These are phyloP conservation scores for Clausena lansium DNA, from an alignment of 345 rosid species.

Conservation along the genomic window DNA sequence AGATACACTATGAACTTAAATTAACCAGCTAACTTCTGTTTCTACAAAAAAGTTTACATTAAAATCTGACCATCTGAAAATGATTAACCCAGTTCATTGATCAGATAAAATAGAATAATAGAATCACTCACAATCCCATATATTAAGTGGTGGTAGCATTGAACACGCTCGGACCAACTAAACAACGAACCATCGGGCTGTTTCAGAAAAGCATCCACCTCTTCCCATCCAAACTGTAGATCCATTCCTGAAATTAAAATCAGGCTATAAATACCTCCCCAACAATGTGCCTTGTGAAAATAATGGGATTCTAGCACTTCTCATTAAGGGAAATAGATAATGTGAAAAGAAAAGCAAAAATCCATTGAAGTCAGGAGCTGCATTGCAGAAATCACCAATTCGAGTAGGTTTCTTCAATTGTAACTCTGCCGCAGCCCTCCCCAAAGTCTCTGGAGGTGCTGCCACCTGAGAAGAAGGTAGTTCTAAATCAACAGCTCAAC, in stretches of 20 bases:
- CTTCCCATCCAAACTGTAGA: conserved; percentile 85
- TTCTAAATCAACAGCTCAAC: conserved; percentile 18
- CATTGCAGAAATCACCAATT: conserved; percentile 45
- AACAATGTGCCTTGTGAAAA: neutral
- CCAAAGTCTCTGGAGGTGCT: conserved; percentile 62
- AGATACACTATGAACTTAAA: neutral
- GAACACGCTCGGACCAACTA: conserved; percentile 90
- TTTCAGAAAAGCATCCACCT: conserved; percentile 63
- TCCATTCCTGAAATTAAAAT: conserved; percentile 68
- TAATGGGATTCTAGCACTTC: neutral
- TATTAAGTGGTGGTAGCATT: conserved; percentile 64
- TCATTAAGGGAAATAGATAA: neutral
- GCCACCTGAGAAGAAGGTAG: conserved; percentile 56
- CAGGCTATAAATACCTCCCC: neutral
- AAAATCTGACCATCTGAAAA: neutral
- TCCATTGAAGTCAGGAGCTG: neutral
- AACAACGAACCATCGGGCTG: conserved; percentile 86
- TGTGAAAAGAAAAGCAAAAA: neutral
- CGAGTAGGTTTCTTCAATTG: conserved; percentile 76
- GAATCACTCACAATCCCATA: conserved; percentile 61
- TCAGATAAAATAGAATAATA: neutral
- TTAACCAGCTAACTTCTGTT: neutral
- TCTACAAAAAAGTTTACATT: neutral
- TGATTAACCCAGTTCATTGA: neutral
- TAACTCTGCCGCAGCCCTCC: conserved; percentile 73